Evolutionary conservation across 2,329 filamentous ascomycete genomes (phyloP), one percentile per base, ranked within the genome.

Genomic region (Colletotrichum agaves): DNA sequence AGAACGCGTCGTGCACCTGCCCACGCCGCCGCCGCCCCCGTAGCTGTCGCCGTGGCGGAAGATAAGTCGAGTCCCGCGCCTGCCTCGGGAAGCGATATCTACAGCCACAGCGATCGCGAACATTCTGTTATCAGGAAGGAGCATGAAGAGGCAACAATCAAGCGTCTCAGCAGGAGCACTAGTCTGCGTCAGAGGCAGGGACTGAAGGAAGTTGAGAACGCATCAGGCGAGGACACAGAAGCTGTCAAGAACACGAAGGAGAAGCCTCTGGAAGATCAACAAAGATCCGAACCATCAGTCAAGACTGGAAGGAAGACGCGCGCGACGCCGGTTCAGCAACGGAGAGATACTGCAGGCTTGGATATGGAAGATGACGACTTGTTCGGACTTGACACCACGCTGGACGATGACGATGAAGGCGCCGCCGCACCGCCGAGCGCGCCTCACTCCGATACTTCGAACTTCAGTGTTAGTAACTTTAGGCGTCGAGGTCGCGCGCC

Each of bases 391-490:
- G 74, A 78, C 67, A 72, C 72, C 43, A 75, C 71, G 56, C 73
- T 84, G 7, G 81, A 79, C 46, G 79, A 80, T 63, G 83, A 83
- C 55, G 78, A 78, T 10, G 80, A 82, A 39, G 44, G 13, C 5
- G 79, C 79, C 11, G 74, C 77, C 7, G 72, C 78, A 3, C 75
- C 76, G 2, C 73, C 57, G 11, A 72, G 70, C 6, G 78, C 75
- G 15, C 71, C 77, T 56, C 76, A 75, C 53, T 83, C 83, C 1
- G 83, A 84, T 44, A 80, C 80, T 1, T 85, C 84, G 0, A 80
- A 80, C 1, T 77, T 85, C 67, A 85, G 81, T 31, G 74, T 84
- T 33, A 81, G 79, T 69, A 79, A 80, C 64, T 84, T 85, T 72
- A 82, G 80, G 69, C 80, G 82, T 21, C 74, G 79, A 7, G 73